Percentiles rank a stretch among this genome's conserved stretches.
These are phyloP conservation scores for Tylopilus sp. DNA, from an alignment of 1,284 basidiomycete genomes.

Conservation along the genomic window DNA sequence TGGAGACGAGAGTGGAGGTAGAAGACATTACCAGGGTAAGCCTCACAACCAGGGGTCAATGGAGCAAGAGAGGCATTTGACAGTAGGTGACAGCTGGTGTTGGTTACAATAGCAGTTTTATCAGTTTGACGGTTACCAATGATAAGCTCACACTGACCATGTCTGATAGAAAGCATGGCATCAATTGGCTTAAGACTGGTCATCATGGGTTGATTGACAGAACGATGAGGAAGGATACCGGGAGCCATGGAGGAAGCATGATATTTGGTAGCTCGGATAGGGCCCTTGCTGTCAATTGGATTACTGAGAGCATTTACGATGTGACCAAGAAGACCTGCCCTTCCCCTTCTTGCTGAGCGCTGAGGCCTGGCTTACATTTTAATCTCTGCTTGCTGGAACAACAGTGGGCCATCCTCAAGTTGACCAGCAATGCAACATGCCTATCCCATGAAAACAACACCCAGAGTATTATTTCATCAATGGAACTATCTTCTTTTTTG, in stretches of 20 bases:
- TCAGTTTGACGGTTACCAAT: slow-evolving; percentile 99
- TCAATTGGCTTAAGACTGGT: slow-evolving; percentile 99
- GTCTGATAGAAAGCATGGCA: slow-evolving; percentile 99
- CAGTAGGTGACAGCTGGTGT: slow-evolving; percentile 99
- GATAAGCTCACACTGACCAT: slow-evolving; percentile 99
- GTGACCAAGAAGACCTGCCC: slow-evolving; percentile 94
- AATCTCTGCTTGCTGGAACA: no score
- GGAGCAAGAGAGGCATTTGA: slow-evolving; percentile 99
- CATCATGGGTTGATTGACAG: slow-evolving; percentile 99
- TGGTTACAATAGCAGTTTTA: slow-evolving; percentile 98
- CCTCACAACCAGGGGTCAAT: slow-evolving; percentile 99
- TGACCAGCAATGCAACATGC: no score
- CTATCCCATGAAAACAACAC: no score
- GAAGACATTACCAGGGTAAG: slow-evolving; percentile 99
- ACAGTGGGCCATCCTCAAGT: no score
- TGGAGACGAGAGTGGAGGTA: slow-evolving; percentile 99
- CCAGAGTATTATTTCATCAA: no score
- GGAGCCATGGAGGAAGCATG: slow-evolving; percentile 98
- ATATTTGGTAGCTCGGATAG: slow-evolving; percentile 91
- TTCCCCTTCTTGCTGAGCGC: no score
- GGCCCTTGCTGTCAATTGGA: slow-evolving; percentile 99
- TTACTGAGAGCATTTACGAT: slow-evolving; percentile 99
- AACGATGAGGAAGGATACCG: slow-evolving; percentile 97
- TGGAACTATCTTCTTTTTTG: no score
- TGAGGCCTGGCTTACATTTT: no score